These are phyloP conservation scores for Jamesozyma hellenica DNA, from an alignment of 805 yeast species.

Conservation along the genomic window DNA sequence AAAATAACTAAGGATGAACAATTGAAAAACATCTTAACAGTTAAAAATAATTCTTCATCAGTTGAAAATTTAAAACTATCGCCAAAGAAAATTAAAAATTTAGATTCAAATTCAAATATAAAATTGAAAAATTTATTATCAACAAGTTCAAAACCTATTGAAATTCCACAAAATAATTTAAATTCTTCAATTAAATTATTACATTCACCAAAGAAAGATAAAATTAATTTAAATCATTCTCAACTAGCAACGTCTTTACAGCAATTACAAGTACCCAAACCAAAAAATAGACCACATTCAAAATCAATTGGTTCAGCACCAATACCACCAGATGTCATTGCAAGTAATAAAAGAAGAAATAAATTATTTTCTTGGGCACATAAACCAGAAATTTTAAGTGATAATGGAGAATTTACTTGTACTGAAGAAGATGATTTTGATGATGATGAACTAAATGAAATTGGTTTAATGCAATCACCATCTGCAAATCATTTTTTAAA, in stretches of 20 bases:
- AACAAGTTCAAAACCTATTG: slow-evolving; percentile 2
- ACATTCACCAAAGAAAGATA: slow-evolving; percentile 1
- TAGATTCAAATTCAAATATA: neutral
- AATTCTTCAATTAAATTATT: neutral
- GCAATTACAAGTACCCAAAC: slow-evolving; percentile 3
- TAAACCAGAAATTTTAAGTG: slow-evolving; percentile 25
- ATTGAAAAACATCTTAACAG: slow-evolving; percentile 1
- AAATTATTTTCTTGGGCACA: slow-evolving; percentile 25
- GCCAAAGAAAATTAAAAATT: neutral
- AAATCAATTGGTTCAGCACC: slow-evolving; percentile 26
- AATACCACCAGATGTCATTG: slow-evolving; percentile 26
- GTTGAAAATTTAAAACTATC: neutral
- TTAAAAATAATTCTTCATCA: neutral
- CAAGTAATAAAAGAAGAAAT: slow-evolving; percentile 20
- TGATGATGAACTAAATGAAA: slow-evolving; percentile 12
- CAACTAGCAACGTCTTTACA: neutral
- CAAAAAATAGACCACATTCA: slow-evolving; percentile 22
- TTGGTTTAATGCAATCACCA: neutral
- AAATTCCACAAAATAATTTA: slow-evolving; percentile 3
- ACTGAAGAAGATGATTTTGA: slow-evolving; percentile 23
- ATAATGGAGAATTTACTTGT: slow-evolving; percentile 22
- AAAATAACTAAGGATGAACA: slow-evolving; percentile 26
- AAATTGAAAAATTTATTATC: neutral
- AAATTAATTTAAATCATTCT: neutral
- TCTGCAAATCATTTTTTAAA: neutral